Percentiles rank a stretch among this genome's conserved stretches.
Conservation (phyloP, 371 early-diverging fungal genomes). For the Dichotomocladium elegans region DNA sequence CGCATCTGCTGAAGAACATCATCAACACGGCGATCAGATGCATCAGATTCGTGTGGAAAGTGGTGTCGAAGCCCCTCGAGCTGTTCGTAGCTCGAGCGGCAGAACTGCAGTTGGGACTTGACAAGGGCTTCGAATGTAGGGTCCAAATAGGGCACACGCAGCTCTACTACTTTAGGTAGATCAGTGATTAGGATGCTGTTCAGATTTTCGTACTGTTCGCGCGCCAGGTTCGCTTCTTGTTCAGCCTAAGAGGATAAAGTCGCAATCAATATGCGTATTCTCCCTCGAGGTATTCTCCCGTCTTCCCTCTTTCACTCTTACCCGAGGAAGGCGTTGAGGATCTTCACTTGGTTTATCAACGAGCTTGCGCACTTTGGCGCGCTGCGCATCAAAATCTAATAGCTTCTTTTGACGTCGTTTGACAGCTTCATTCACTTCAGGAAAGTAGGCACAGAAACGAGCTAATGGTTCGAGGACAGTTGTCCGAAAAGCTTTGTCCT, state of each 20-base stretch:
- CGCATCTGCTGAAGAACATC: conserved; percentile 86
- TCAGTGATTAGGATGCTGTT: conserved; percentile 80
- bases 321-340: conserved; percentile 60
- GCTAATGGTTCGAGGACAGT: conserved; percentile 90
- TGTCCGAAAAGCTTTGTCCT: conserved; percentile 76
- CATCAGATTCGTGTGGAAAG: conserved; percentile 52
- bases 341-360: conserved; percentile 81
- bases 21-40: conserved; percentile 67
- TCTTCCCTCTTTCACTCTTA: conserved; percentile 1
- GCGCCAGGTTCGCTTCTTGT: conserved; percentile 70
- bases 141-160: conserved; percentile 84
- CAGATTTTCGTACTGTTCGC: conserved; percentile 76
- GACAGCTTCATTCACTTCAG: conserved; percentile 89
- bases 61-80: conserved; percentile 52
- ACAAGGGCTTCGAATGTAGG: conserved; percentile 94
- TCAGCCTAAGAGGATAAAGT: conserved; percentile 60
- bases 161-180: conserved; percentile 85
- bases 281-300: not conserved
- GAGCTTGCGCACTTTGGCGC: conserved; percentile 72
- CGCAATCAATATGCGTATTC: not conserved
- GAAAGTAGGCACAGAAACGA: conserved; percentile 82
- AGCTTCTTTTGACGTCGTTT: conserved; percentile 84
- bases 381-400: conserved; percentile 83
- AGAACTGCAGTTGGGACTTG: conserved; percentile 83
- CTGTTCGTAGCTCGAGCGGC: conserved; percentile 69